Evolutionary conservation across 1,284 basidiomycete genomes (phyloP).

Genomic region (Calocybe gambosa): DNA sequence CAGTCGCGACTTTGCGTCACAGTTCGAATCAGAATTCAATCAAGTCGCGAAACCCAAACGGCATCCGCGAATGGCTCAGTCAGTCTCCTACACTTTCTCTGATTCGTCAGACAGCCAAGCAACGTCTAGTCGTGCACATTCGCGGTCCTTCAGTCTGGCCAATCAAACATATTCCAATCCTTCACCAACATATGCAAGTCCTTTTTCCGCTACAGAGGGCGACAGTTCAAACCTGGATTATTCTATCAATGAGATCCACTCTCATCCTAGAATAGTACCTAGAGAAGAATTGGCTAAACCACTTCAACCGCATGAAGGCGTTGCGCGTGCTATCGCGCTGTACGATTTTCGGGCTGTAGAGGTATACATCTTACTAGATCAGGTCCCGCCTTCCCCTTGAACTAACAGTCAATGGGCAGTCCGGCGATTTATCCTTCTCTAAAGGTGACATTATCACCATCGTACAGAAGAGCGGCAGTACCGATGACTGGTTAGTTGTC

Average conservation of each 20-base stretch:
- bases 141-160: conserved; percentile 6
- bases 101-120: conserved; percentile 10
- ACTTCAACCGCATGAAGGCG: conserved; percentile 47
- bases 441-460: conserved; percentile 81
- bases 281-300: conserved; percentile 46
- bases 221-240: conserved; percentile 1
- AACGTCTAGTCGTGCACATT: background rate
- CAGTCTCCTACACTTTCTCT: conserved; percentile 11
- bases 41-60: conserved; percentile 20
- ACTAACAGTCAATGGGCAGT: conserved; percentile 30
- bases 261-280: conserved; percentile 31
- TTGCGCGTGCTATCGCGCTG: conserved; percentile 73
- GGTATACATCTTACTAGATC: conserved; percentile 30
- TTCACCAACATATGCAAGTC: background rate
- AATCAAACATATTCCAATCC: background rate
- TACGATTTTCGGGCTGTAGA: conserved; percentile 74
- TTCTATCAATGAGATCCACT: conserved; percentile 4
- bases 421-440: conserved; percentile 78
- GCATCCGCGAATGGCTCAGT: conserved; percentile 14
- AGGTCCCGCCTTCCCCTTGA: background rate
- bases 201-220: background rate
- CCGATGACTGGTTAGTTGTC: conserved; percentile 66
- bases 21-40: conserved; percentile 34
- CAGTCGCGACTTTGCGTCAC: conserved; percentile 25
- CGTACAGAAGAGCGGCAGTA: conserved; percentile 67